Evolutionary conservation across 768 basidiomycete species (phyloP).

Genomic region (Daedalea quercina): DNA sequence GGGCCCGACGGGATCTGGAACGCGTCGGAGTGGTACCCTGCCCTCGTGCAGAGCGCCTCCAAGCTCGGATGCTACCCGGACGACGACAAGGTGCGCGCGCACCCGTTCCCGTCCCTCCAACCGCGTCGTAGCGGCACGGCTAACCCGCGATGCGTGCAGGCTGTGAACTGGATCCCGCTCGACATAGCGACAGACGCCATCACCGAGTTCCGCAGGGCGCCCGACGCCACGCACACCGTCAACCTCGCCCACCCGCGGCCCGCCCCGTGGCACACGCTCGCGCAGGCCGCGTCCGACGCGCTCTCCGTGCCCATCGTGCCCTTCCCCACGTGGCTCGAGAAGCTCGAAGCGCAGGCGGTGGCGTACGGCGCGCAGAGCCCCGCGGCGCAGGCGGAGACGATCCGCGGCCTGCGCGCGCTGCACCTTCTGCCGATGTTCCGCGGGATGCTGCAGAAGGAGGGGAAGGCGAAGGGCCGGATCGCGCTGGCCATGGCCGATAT

Average conservation of each 20-base stretch:
- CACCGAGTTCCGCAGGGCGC: background rate
- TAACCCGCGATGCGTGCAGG: background rate
- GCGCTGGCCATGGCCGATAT: background rate
- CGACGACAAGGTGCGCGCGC: background rate
- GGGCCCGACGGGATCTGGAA: conserved; percentile 37
- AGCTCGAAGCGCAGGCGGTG: background rate
- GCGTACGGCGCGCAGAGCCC: background rate
- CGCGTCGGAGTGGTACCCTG: conserved; percentile 37
- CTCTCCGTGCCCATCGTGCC: background rate
- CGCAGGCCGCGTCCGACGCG: background rate
- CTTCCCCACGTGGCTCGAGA: background rate
- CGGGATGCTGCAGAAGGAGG: background rate
- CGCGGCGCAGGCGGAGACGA: too few species aligned
- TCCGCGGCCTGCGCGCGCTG: background rate
- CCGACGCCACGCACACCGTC: background rate
- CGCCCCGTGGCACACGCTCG: background rate
- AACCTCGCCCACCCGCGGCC: conserved; percentile 1
- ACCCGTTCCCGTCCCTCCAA: too few species aligned
- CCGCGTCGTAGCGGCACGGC: background rate
- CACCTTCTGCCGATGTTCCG: background rate
- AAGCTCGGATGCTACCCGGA: conserved; percentile 2
- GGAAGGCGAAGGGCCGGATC: background rate
- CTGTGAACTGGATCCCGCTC: background rate
- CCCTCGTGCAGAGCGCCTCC: conserved; percentile 22
- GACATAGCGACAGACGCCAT: background rate